Evolutionary conservation across 495 filamentous ascomycete genomes (phyloP), one percentile per base, ranked within the genome.

Genomic region (Ramalina intermedia): DNA sequence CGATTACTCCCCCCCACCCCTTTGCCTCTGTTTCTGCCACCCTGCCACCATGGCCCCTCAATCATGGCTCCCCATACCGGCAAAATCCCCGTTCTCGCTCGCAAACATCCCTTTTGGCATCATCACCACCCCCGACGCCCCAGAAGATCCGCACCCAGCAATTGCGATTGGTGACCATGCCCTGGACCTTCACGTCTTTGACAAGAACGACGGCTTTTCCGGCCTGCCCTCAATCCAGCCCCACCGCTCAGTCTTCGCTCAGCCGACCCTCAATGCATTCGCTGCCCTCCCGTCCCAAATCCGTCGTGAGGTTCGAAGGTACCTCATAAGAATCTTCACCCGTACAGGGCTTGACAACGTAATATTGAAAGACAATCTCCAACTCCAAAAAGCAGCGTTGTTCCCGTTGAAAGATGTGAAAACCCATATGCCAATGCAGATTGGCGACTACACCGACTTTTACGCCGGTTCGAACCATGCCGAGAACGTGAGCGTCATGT

Each of bases 391-490:
- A 41, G 57, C 68, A 39, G 71, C 67, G 1, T 62, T 87, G 4
- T 46, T 81, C 16, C 75, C 72, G 0, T 62, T 78, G 39, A 68
- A 72, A 8, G 62, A 72, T 4, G 80, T 88, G 21, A 74, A 67
- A 47, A 84, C 77, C 61, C 84, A 94, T 50, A 61, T 96, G 13
- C 90, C 90, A 5, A 79, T 96, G 78, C 71, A 73, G 29, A 87
- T 95, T 47, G 84, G 85, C n/a, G 87, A 96, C 61, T 96, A 96
- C 65, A 93, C 90, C 12, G 90, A 96, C 66, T 96, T 96, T 69
- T 96, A 87, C 66, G 90, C 84, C n/a, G 90, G 90, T 23, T 65
- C 80, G 46, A 80, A 94, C 59, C 90, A 96, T 65, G 90, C 90
- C 37, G 82, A 78, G 67, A 82, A 84, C 48, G 73, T 83, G n/a